Percentiles rank a stretch among this genome's conserved stretches.
These are phyloP conservation scores for Epichloe coenophiala DNA, from an alignment of 2,329 filamentous ascomycete genomes.

Conservation along the genomic window DNA sequence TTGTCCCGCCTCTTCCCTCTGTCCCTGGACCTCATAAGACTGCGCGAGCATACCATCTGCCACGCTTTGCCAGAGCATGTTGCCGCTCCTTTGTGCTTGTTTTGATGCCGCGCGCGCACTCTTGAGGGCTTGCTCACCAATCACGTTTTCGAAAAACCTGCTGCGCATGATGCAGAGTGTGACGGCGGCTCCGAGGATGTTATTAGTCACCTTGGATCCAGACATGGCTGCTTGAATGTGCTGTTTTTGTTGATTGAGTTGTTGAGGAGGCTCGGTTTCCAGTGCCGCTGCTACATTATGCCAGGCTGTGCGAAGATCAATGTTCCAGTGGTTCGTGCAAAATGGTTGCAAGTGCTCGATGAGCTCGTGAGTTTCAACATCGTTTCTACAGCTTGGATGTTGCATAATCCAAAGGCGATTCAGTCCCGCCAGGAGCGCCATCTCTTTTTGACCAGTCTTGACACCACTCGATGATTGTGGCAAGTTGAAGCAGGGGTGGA, in stretches of 20 bases:
- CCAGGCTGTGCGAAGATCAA: slow-evolving; percentile 65
- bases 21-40: slow-evolving; percentile 60
- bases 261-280: slow-evolving; percentile 43
- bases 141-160: slow-evolving; percentile 67
- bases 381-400: slow-evolving; percentile 41
- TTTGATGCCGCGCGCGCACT: slow-evolving; percentile 56
- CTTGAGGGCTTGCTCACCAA: slow-evolving; percentile 69
- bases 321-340: slow-evolving; percentile 56
- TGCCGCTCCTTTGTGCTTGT: slow-evolving; percentile 57
- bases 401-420: slow-evolving; percentile 64
- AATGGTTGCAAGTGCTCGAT: slow-evolving; percentile 53
- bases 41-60: slow-evolving; percentile 66
- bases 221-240: slow-evolving; percentile 61
- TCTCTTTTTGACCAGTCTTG: slow-evolving; percentile 44
- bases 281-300: slow-evolving; percentile 61
- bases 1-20: slow-evolving; percentile 28
- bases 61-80: slow-evolving; percentile 67
- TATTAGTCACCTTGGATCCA: slow-evolving; percentile 54
- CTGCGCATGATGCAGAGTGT: slow-evolving; percentile 75
- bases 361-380: slow-evolving; percentile 44
- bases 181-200: slow-evolving; percentile 70
- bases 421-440: slow-evolving; percentile 51
- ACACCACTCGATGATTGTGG: slow-evolving; percentile 24
- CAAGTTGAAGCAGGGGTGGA: slow-evolving; percentile 40
- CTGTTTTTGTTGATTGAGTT: slow-evolving; percentile 66